phyloP scores from a whole-genome alignment of 2,329 filamentous ascomycete species.

The Fragosphaeria purpurea region DNA sequence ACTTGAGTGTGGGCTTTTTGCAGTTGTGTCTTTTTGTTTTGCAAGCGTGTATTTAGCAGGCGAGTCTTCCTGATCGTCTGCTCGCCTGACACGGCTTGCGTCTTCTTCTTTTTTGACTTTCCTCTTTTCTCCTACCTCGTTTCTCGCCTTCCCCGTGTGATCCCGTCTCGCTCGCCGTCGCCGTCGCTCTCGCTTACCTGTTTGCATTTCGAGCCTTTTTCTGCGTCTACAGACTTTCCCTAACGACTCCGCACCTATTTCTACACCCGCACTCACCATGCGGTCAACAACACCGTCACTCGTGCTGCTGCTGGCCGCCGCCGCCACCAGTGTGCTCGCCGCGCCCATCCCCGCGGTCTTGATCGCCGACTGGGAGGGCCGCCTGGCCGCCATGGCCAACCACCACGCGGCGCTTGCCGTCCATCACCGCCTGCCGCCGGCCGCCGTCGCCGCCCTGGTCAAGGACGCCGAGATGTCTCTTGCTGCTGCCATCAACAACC shows the following conservation, averaged over 20 bases:
- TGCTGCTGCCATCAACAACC: constrained; percentile 9
- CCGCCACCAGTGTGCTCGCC: constrained; percentile 1
- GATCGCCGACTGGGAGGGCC: constrained; percentile 1
- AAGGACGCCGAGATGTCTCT: background rate
- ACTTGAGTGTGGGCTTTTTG: too few species aligned
- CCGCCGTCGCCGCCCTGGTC: constrained; percentile 2
- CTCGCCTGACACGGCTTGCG: background rate
- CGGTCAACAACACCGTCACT: constrained; percentile 3
- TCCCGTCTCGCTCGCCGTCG: too few species aligned
- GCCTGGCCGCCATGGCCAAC: background rate
- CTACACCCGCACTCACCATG: background rate
- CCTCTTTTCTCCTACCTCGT: background rate
- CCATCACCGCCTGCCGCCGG: background rate
- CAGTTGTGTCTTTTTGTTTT: background rate
- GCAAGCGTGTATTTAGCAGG: too few species aligned
- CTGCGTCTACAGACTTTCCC: background rate
- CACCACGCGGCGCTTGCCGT: background rate
- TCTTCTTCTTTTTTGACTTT: background rate
- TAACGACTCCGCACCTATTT: background rate
- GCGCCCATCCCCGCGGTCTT: constrained; percentile 1
- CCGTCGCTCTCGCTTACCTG: too few species aligned
- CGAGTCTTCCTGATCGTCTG: too few species aligned
- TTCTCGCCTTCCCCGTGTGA: background rate
- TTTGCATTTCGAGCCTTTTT: too few species aligned
- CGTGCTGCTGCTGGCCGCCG: constrained; percentile 4